phyloP scores from a whole-genome alignment of 305 asterid species.

The Ruellia speciosa region DNA sequence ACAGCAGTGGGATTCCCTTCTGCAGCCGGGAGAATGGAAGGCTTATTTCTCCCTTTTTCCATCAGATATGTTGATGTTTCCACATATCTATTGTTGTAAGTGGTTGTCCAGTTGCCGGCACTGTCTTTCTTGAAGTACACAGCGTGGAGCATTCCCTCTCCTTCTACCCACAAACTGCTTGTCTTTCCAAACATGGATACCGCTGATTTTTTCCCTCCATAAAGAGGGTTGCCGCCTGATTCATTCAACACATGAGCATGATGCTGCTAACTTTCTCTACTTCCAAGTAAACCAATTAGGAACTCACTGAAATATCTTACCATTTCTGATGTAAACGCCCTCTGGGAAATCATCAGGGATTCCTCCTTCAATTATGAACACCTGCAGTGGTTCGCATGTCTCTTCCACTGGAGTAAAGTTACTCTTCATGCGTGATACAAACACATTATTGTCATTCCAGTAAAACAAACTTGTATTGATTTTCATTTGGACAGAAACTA shows the following conservation, averaged over 20 bases:
- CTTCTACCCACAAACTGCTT: conserved; percentile 30
- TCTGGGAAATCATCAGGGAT: conserved; percentile 42
- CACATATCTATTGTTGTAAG: conserved; percentile 26
- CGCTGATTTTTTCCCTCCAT: conserved; percentile 25
- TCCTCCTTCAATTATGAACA: conserved; percentile 20
- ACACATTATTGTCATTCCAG: neutral
- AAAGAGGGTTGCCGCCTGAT: conserved; percentile 29
- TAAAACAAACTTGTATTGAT: neutral
- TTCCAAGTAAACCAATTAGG: no score
- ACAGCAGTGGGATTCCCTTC: conserved; percentile 30
- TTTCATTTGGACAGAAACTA: no score
- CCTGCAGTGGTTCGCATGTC: conserved; percentile 21
- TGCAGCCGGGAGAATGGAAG: conserved; percentile 25
- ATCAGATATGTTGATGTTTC: conserved; percentile 21
- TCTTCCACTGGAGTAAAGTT: conserved; percentile 42
- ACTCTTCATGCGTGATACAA: conserved; percentile 17
- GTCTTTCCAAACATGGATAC: conserved; percentile 31
- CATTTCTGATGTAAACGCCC: conserved; percentile 48
- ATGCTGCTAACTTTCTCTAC: no score
- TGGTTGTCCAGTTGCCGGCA: conserved; percentile 16
- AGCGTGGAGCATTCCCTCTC: conserved; percentile 41
- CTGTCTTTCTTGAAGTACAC: conserved; percentile 20
- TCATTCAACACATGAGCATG: neutral
- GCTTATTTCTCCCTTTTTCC: conserved; percentile 22
- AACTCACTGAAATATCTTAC: conserved; percentile 17